Conservation (phyloP, 2,329 filamentous ascomycete species). For the Metarhizium guizhouense region DNA sequence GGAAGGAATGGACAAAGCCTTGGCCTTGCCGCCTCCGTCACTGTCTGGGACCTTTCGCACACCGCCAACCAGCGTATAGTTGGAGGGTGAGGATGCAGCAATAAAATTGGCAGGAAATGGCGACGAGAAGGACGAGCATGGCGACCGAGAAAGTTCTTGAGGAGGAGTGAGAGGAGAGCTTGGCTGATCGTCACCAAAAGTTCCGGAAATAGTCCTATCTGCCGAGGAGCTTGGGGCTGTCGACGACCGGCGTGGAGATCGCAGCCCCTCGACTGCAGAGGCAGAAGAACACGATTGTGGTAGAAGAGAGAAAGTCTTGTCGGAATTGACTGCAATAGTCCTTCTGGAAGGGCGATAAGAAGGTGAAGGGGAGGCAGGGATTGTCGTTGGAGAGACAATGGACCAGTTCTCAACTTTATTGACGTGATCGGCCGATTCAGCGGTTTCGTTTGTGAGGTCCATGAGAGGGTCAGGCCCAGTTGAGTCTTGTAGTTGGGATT, state of each 20-base stretch:
- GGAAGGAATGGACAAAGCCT: not conserved
- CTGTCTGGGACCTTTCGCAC: constrained; percentile 38
- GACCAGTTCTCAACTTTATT: not conserved
- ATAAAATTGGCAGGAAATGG: constrained; percentile 7
- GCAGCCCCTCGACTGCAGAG: constrained; percentile 21
- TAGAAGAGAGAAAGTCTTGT: constrained; percentile 50
- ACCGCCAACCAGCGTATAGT: constrained; percentile 45
- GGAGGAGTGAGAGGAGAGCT: constrained; percentile 41
- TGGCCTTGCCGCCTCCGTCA: not conserved
- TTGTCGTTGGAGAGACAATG: not conserved
- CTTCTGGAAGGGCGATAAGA: constrained; percentile 20
- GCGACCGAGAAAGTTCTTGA: constrained; percentile 24
- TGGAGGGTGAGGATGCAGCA: constrained; percentile 35
- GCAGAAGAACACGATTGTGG: constrained; percentile 22
- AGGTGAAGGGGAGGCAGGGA: constrained; percentile 16
- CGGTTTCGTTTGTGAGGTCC: not conserved
- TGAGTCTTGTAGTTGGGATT: not conserved
- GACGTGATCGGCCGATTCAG: not conserved
- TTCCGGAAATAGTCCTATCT: constrained; percentile 15
- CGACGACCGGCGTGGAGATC: constrained; percentile 34
- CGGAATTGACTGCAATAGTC: constrained; percentile 41
- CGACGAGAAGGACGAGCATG: constrained; percentile 6
- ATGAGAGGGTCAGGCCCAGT: not conserved
- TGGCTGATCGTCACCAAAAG: constrained; percentile 34
- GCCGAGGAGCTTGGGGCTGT: constrained; percentile 38